Percentiles rank a stretch among this genome's conserved stretches.
Conservation (phyloP, 495 filamentous ascomycete genomes). For the Aspergillus nidulans region DNA sequence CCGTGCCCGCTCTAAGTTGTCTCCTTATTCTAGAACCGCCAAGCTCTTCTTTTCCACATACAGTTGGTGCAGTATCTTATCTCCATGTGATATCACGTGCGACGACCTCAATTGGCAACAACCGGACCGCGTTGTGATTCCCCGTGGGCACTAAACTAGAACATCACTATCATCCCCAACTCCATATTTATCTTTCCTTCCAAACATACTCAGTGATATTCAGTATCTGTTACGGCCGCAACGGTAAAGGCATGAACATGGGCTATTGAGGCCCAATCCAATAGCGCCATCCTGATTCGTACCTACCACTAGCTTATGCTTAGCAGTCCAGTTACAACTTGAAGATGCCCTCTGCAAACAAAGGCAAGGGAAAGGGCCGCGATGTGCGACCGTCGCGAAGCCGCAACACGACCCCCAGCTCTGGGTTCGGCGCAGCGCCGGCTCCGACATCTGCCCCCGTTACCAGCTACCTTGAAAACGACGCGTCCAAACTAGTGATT, state of each 20-base stretch:
- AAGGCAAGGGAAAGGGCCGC: constrained; percentile 74
- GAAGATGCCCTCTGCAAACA: constrained; percentile 49
- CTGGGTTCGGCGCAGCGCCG: constrained; percentile 45
- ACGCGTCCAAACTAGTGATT: constrained; percentile 58
- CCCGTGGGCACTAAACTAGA: no score
- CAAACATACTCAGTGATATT: no score
- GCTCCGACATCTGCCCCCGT: constrained; percentile 44
- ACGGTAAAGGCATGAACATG: constrained; percentile 7
- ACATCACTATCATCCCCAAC: background rate
- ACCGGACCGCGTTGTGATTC: no score
- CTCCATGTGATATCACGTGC: constrained; percentile 5
- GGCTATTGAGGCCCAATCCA: constrained; percentile 9
- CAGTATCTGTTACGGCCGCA: background rate
- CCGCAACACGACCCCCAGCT: constrained; percentile 80
- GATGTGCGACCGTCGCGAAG: constrained; percentile 71
- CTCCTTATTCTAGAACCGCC: no score
- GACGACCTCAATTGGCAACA: no score
- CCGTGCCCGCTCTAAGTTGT: no score
- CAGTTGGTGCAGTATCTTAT: no score
- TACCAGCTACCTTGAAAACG: constrained; percentile 55
- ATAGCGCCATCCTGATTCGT: constrained; percentile 1
- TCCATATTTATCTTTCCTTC: background rate
- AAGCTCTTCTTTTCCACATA: no score
- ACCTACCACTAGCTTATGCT: background rate
- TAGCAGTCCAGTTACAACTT: background rate